A percentile compares a stretch with the other conserved stretches of the same genome.
phyloP scores from a whole-genome alignment of 768 basidiomycete species.

The Mycena crocata region DNA sequence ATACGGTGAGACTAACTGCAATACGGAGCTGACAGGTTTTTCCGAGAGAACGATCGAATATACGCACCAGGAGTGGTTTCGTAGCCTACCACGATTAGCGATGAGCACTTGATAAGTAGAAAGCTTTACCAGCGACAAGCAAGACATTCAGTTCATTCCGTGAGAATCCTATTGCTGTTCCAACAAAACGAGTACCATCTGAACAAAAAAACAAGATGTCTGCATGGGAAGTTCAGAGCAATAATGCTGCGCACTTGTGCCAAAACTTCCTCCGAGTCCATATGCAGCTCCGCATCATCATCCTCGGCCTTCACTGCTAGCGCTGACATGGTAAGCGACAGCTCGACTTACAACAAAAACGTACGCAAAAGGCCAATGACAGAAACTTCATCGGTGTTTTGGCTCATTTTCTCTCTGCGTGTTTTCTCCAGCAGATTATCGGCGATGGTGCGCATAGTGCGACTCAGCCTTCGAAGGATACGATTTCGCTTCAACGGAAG shows the following conservation, averaged over 20 bases:
- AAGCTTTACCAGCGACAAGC: constrained; percentile 37
- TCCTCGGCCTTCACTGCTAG: constrained; percentile 31
- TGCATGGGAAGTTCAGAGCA: not conserved
- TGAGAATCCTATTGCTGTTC: not conserved
- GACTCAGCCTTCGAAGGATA: constrained; percentile 7
- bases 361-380: constrained; percentile 20
- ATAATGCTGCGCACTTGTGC: not conserved
- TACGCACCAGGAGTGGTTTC: constrained; percentile 54
- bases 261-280: constrained; percentile 12
- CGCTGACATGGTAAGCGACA: not conserved
- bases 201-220: not conserved
- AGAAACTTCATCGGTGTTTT: constrained; percentile 6
- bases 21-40: not conserved
- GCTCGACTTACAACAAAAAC: not conserved
- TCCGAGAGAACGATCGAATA: not conserved
- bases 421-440: constrained; percentile 15
- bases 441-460: constrained; percentile 23
- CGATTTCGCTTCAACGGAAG: constrained; percentile 19
- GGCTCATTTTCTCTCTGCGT: constrained; percentile 13
- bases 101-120: not conserved
- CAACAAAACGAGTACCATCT: not conserved
- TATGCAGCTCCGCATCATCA: constrained; percentile 22
- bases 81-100: constrained; percentile 43
- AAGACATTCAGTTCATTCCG: constrained; percentile 47
- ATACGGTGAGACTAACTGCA: constrained; percentile 41